A percentile compares a stretch with the other conserved stretches of the same genome.
phyloP scores from a whole-genome alignment of 179 eudicot species.

The Beta macrorhiza region DNA sequence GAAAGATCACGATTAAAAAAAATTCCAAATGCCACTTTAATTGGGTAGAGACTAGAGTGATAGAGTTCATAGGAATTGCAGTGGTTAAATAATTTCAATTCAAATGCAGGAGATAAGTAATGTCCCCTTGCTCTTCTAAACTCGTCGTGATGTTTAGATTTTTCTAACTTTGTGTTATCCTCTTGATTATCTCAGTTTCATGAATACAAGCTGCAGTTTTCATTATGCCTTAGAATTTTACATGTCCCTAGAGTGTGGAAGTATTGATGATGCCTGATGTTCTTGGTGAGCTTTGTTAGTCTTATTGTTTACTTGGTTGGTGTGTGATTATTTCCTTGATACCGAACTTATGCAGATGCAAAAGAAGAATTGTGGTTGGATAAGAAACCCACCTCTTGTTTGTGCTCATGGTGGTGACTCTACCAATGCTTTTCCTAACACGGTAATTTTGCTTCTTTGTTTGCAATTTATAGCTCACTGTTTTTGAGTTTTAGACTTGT shows the following conservation, averaged over 20 bases:
- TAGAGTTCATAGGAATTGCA: background rate
- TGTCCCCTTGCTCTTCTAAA: background rate
- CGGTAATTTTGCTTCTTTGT: slow-evolving; percentile 49
- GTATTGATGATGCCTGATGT: background rate
- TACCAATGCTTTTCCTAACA: slow-evolving; percentile 75
- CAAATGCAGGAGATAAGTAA: background rate
- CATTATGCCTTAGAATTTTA: background rate
- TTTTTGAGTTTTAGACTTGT: background rate
- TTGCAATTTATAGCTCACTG: background rate
- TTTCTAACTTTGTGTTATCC: background rate
- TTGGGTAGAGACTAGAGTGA: background rate
- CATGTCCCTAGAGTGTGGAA: background rate
- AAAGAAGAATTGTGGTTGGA: slow-evolving; percentile 69
- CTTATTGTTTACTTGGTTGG: slow-evolving; percentile 1
- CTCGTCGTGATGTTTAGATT: background rate
- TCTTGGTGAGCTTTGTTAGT: background rate
- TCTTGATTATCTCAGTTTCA: background rate
- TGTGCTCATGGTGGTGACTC: slow-evolving; percentile 99
- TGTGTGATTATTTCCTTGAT: slow-evolving; percentile 7
- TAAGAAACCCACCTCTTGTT: slow-evolving; percentile 74
- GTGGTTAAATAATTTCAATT: background rate
- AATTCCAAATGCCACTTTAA: background rate
- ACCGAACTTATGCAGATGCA: slow-evolving; percentile 37
- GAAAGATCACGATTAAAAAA: background rate
- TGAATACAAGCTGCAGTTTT: background rate